Percentiles rank a stretch among this genome's conserved stretches.
Conservation (phyloP, 371 early-diverging fungal genomes). For the Mortierella sp. region DNA sequence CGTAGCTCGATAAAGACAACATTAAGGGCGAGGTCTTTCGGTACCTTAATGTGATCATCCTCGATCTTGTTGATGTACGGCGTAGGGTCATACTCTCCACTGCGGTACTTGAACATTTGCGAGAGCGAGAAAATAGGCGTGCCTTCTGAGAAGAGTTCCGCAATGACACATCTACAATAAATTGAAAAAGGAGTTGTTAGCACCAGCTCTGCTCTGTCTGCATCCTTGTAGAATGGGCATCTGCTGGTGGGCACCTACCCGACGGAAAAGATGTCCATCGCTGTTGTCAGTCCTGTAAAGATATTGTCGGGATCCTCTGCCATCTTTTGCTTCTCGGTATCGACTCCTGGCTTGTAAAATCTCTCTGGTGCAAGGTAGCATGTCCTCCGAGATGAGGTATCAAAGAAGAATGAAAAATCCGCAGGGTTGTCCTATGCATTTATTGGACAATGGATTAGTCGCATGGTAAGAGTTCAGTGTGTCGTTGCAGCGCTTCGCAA, state of each 20-base stretch:
- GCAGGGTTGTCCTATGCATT: conserved; percentile 88
- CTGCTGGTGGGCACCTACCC: conserved; percentile 68
- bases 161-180: conserved; percentile 86
- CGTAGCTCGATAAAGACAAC: background rate
- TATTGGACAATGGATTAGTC: background rate
- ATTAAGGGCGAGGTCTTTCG: background rate
- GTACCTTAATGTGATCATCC: conserved; percentile 81
- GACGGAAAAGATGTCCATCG: conserved; percentile 96
- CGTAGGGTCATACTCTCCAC: conserved; percentile 80
- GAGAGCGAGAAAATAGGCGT: conserved; percentile 90
- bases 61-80: conserved; percentile 83
- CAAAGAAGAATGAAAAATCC: conserved; percentile 95
- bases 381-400: conserved; percentile 85
- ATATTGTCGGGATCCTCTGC: conserved; percentile 43
- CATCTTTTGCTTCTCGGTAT: conserved; percentile 68
- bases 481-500: background rate
- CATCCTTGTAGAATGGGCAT: background rate
- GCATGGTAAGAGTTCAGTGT: background rate
- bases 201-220: background rate
- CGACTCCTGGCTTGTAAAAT: conserved; percentile 83
- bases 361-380: conserved; percentile 98
- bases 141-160: conserved; percentile 94
- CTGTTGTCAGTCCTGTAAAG: conserved; percentile 70
- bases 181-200: background rate
- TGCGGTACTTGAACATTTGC: conserved; percentile 90